Percentiles rank a stretch among this genome's conserved stretches.
These are phyloP conservation scores for Dorcoceras hygrometricum DNA, from an alignment of 257 asterid species.

Conservation along the genomic window DNA sequence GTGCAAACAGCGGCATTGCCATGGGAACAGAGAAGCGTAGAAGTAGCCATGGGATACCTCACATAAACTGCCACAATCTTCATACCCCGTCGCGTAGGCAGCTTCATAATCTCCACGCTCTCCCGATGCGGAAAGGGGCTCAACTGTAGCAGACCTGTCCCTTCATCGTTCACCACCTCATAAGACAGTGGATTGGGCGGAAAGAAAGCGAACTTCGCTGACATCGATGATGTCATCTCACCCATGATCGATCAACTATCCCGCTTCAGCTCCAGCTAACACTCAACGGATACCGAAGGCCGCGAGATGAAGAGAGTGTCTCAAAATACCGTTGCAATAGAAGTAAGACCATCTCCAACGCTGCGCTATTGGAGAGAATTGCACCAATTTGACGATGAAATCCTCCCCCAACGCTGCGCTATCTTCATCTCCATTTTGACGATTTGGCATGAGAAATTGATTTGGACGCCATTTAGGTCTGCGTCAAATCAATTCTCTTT, in stretches of 20 bases:
- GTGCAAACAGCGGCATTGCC: conserved; percentile 99
- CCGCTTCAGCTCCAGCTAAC: conserved; percentile 8
- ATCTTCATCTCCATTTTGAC: too few species aligned
- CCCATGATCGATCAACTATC: conserved; percentile 47
- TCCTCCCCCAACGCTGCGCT: too few species aligned
- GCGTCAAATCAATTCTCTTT: too few species aligned
- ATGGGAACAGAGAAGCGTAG: conserved; percentile 84
- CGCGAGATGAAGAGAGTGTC: background rate
- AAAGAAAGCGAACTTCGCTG: conserved; percentile 94
- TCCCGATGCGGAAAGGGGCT: conserved; percentile 91
- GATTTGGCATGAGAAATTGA: too few species aligned
- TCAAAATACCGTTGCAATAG: conserved; percentile 29
- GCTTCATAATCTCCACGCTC: conserved; percentile 77
- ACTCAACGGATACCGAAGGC: background rate
- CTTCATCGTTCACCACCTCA: conserved; percentile 68
- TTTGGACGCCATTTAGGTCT: too few species aligned
- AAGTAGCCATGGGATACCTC: conserved; percentile 84
- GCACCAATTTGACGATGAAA: too few species aligned
- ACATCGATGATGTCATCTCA: conserved; percentile 98
- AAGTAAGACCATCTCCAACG: too few species aligned
- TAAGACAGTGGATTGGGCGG: conserved; percentile 97
- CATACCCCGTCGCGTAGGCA: conserved; percentile 80
- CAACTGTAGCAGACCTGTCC: conserved; percentile 68
- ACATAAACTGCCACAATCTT: conserved; percentile 83
- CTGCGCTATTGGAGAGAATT: too few species aligned